These are phyloP conservation scores for Microcera coccophila DNA, from an alignment of 2,329 filamentous ascomycete species.

Conservation along the genomic window DNA sequence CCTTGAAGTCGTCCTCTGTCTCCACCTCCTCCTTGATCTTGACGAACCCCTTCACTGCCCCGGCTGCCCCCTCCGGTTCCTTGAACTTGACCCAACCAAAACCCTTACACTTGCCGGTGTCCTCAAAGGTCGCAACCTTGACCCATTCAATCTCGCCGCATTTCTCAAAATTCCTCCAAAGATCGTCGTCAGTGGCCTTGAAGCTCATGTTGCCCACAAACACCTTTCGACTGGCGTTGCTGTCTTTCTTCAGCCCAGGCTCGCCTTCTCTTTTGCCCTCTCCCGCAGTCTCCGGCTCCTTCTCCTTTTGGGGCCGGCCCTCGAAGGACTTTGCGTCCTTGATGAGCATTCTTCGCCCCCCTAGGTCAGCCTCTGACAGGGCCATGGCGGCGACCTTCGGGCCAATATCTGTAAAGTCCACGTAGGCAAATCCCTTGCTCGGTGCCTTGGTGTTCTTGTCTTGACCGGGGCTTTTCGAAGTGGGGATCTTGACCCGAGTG, in stretches of 20 bases:
- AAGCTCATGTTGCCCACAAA: constrained; percentile 91
- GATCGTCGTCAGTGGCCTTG: constrained; percentile 73
- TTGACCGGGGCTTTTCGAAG: constrained; percentile 46
- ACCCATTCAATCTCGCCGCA: constrained; percentile 80
- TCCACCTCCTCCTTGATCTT: constrained; percentile 64
- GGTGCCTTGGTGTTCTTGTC: constrained; percentile 31
- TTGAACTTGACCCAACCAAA: constrained; percentile 94
- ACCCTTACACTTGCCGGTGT: constrained; percentile 96
- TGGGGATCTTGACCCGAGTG: constrained; percentile 79
- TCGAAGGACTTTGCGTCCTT: constrained; percentile 89
- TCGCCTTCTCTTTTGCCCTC: constrained; percentile 33
- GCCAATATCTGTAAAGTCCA: constrained; percentile 76
- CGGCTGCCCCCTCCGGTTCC: constrained; percentile 67
- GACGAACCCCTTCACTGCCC: constrained; percentile 71
- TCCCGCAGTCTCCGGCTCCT: constrained; percentile 31
- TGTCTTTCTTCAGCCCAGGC: constrained; percentile 35
- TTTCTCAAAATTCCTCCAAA: constrained; percentile 75
- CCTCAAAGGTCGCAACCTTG: constrained; percentile 92
- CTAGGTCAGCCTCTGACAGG: constrained; percentile 77
- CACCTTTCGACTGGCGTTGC: constrained; percentile 71
- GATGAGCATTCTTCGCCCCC: constrained; percentile 79
- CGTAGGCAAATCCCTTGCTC: constrained; percentile 97
- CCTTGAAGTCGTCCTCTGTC: constrained; percentile 58
- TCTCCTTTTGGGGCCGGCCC: constrained; percentile 72
- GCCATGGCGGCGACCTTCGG: constrained; percentile 74